These are phyloP conservation scores for Zizania latifolia DNA, from an alignment of 176 grass and related monocot species.

Conservation along the genomic window DNA sequence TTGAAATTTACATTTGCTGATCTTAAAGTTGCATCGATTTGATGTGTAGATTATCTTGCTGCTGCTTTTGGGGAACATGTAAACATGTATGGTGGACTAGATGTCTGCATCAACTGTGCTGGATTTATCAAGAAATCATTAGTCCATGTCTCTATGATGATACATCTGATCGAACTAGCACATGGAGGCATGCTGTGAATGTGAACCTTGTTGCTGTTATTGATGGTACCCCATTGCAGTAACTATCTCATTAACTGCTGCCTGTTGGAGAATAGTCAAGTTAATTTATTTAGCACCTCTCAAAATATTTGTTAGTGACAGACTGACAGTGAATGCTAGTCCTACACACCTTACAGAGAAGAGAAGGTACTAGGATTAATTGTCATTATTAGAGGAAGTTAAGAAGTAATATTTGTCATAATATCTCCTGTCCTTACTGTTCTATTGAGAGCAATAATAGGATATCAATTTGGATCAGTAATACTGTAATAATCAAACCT, in stretches of 20 bases:
- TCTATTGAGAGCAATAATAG: not conserved
- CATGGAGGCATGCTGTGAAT: slow-evolving; percentile 82
- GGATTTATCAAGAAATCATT: slow-evolving; percentile 36
- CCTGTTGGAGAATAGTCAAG: not conserved
- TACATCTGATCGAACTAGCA: slow-evolving; percentile 69
- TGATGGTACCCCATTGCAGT: slow-evolving; percentile 90
- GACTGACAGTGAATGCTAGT: not conserved
- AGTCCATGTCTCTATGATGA: slow-evolving; percentile 82
- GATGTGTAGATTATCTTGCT: slow-evolving; percentile 63
- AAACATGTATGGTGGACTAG: slow-evolving; percentile 65
- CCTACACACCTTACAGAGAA: not conserved
- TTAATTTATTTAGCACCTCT: not conserved
- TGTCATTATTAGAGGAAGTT: not conserved
- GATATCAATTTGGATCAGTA: not conserved
- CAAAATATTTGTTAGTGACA: not conserved
- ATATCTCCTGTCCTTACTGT: not conserved
- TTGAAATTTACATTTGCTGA: slow-evolving; percentile 6
- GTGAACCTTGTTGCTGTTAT: slow-evolving; percentile 83
- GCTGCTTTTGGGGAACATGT: slow-evolving; percentile 83
- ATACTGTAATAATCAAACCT: not conserved
- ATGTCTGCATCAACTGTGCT: slow-evolving; percentile 94
- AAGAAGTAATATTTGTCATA: not conserved
- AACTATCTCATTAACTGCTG: slow-evolving; percentile 40
- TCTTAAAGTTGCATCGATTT: slow-evolving; percentile 28
- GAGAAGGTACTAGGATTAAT: not conserved